Evolutionary conservation across 306 rosid genomes (phyloP), one percentile per base, ranked within the genome.

Genomic region (Vicia villosa): DNA sequence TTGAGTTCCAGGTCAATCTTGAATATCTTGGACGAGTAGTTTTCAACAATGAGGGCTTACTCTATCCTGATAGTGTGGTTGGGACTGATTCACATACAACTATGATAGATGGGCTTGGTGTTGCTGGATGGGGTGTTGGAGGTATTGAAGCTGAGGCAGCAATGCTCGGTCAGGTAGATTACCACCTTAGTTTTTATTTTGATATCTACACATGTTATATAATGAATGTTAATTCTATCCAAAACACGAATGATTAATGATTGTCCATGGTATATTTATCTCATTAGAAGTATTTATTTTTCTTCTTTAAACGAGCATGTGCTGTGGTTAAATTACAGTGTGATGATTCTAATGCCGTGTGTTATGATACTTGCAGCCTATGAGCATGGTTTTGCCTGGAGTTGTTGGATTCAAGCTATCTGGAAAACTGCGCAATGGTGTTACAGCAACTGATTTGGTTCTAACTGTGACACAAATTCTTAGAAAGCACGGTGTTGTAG

Each of bases 341-440:
- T 60, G 52, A 11, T 60, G 66, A 49, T 68, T 66, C 65, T 81
- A 73, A 81, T 78, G 21, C 36, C 24, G 15, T 56, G 21, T 61
- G 19, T 50, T 76, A 70, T 83, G 70, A 60, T 51, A 50, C 52
- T 72, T 50, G 72, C 86, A 92, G 96, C 93, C 98, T 15, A 78
- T 92, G 96, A 92, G 98, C 89, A 86, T 92, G 98, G 96, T 92
- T 69, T 82, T 92, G 76, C 98, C 96, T 66, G 98, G 98, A 57
- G 96, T 92, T 80, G 93, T 92, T 56, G 96, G 96, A 60, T 88
- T 92, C 87, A 86, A 90, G 85, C 83, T 92, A 70, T 79, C 93
- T 74, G 98, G 98, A 74, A 88, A 85, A 58, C 69, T 92, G 78
- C 73, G 61, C 52, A 66, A 86, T 82, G 96, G 98, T 73, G 96